Conservation (phyloP, 805 yeast genomes). For the Saccharomycopsis oosterbeekiorum region DNA sequence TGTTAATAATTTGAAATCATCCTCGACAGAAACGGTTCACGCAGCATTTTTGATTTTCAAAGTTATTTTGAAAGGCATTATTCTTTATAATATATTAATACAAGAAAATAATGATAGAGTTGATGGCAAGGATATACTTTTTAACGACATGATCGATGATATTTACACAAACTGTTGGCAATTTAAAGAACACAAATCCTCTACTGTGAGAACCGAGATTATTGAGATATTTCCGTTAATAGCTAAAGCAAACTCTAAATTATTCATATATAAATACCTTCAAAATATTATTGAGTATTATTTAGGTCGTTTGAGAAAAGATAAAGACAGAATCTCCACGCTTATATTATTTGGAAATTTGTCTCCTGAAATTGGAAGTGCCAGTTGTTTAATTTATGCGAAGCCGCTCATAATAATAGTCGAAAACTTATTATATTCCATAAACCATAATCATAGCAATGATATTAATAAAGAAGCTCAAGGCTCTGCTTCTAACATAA, state of each 20-base stretch:
- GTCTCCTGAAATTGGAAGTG: conserved; percentile 10
- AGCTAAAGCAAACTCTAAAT: conserved; percentile 64
- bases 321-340: conserved; percentile 67
- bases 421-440: conserved; percentile 9
- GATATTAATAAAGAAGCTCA: background rate
- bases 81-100: conserved; percentile 1
- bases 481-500: background rate
- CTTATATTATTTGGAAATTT: conserved; percentile 73
- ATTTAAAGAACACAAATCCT: conserved; percentile 68
- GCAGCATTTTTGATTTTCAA: conserved; percentile 15
- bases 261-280: conserved; percentile 72
- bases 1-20: conserved; percentile 4
- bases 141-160: conserved; percentile 12
- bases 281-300: conserved; percentile 72
- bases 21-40: conserved; percentile 13
- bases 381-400: conserved; percentile 14
- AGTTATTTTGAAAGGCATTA: conserved; percentile 8
- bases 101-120: background rate
- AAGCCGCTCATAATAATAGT: conserved; percentile 8
- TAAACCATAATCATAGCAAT: background rate
- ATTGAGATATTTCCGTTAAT: conserved; percentile 73
- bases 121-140: background rate
- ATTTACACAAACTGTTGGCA: conserved; percentile 22
- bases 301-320: conserved; percentile 65
- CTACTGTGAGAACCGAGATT: conserved; percentile 74